phyloP scores from a whole-genome alignment of 805 yeast genomes.

The Cyberlindnera lachancei region DNA sequence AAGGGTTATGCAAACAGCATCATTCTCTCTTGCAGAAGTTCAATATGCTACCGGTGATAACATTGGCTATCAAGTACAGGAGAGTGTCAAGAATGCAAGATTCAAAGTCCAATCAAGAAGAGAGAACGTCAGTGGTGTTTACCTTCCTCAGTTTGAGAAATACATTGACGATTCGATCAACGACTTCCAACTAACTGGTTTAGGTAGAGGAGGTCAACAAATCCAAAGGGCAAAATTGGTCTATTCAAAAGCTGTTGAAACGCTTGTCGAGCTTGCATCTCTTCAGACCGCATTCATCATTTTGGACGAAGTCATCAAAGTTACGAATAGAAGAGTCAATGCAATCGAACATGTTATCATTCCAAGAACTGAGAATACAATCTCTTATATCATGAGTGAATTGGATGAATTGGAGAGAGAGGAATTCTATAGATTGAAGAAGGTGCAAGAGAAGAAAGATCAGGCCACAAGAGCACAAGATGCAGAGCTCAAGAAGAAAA shows the following conservation, averaged over 20 bases:
- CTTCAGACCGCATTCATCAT: slow-evolving; percentile 95
- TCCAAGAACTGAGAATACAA: slow-evolving; percentile 96
- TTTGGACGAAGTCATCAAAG: slow-evolving; percentile 95
- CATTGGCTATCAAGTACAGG: slow-evolving; percentile 93
- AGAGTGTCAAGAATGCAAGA: slow-evolving; percentile 83
- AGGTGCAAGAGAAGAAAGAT: slow-evolving; percentile 42
- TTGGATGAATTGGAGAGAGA: slow-evolving; percentile 97
- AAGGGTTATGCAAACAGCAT: slow-evolving; percentile 95
- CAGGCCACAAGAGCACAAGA: slow-evolving; percentile 23
- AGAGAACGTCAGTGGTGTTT: slow-evolving; percentile 95
- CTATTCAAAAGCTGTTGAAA: slow-evolving; percentile 94
- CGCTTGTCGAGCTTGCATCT: slow-evolving; percentile 91
- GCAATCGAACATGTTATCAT: slow-evolving; percentile 98
- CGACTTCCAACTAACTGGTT: slow-evolving; percentile 93
- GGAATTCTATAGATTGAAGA: slow-evolving; percentile 93
- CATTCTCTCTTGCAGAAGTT: slow-evolving; percentile 94
- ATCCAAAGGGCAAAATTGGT: slow-evolving; percentile 91
- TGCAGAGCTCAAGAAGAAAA: slow-evolving; percentile 24
- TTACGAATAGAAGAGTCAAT: slow-evolving; percentile 95
- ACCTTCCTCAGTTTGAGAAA: slow-evolving; percentile 86
- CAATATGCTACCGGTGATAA: slow-evolving; percentile 96
- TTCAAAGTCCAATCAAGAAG: slow-evolving; percentile 87
- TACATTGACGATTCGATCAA: slow-evolving; percentile 77
- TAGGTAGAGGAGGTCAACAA: slow-evolving; percentile 98
- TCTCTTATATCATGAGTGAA: slow-evolving; percentile 85